Percentiles rank a stretch among this genome's conserved stretches.
Evolutionary conservation across 139 green algal genomes (phyloP).

Genomic region (Coelastrella sp.): DNA sequence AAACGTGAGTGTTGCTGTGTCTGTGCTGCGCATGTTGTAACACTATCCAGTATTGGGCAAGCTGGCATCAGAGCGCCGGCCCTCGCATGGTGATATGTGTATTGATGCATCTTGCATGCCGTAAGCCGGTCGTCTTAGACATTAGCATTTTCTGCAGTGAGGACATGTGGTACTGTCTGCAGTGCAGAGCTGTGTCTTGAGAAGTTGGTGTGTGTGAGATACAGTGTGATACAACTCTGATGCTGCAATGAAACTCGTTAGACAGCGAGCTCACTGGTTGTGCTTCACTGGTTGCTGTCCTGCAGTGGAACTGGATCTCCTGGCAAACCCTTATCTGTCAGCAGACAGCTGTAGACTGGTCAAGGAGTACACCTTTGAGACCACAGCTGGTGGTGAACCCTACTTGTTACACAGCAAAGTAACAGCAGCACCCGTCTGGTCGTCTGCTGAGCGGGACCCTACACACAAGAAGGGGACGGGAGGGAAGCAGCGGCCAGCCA

Average conservation of each 20-base stretch:
- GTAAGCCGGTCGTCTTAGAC: too few relatives aligned
- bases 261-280: not conserved
- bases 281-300: not conserved
- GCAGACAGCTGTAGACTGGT: not conserved
- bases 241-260: too few relatives aligned
- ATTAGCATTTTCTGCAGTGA: too few relatives aligned
- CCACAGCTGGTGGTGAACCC: not conserved
- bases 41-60: not conserved
- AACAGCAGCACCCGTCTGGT: conserved; percentile 17
- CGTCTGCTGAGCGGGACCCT: conserved; percentile 1
- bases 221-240: too few relatives aligned
- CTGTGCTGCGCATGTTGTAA: not conserved
- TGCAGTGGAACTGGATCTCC: conserved; percentile 51
- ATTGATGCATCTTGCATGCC: too few relatives aligned
- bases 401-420: conserved; percentile 21
- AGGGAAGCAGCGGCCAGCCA: conserved; percentile 16
- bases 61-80: too few relatives aligned
- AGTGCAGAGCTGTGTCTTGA: too few relatives aligned
- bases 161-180: not conserved
- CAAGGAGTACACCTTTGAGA: conserved; percentile 48
- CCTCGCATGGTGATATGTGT: too few relatives aligned
- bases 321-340: conserved; percentile 17
- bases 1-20: conserved; percentile 1
- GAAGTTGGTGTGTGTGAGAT: too few relatives aligned
- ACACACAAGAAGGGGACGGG: conserved; percentile 25